Evolutionary conservation across 202 grass and related monocot species (phyloP).

Genomic region (Zoysia matrella): DNA sequence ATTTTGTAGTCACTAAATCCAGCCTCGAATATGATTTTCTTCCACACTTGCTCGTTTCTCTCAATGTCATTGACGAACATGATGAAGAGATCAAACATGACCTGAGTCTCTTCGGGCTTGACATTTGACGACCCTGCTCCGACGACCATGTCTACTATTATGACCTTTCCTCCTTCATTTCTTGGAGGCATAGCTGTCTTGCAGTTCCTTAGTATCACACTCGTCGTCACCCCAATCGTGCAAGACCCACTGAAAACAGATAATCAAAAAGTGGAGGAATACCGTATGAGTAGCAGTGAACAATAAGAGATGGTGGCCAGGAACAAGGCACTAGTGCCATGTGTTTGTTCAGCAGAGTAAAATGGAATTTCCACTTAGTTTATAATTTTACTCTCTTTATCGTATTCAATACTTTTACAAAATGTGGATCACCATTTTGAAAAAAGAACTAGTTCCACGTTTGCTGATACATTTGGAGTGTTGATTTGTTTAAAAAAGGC

Average conservation of each 20-base stretch:
- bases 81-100: conserved; percentile 24
- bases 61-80: neutral
- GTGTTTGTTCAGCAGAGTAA: too few relatives aligned
- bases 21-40: conserved; percentile 32
- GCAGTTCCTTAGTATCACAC: conserved; percentile 53
- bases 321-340: too few relatives aligned
- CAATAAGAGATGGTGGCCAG: too few relatives aligned
- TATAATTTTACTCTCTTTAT: too few relatives aligned
- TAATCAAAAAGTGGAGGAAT: too few relatives aligned
- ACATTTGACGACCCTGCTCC: neutral
- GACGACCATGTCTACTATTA: conserved; percentile 54
- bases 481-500: too few relatives aligned
- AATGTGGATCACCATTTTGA: too few relatives aligned
- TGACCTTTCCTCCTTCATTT: conserved; percentile 53
- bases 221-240: conserved; percentile 53
- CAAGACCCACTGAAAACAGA: conserved; percentile 40
- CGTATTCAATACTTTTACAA: too few relatives aligned
- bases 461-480: too few relatives aligned
- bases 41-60: conserved; percentile 40
- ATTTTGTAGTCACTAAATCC: conserved; percentile 51
- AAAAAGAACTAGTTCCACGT: too few relatives aligned
- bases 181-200: conserved; percentile 44
- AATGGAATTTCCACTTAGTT: too few relatives aligned
- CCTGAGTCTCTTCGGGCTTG: conserved; percentile 17
- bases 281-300: too few relatives aligned